Evolutionary conservation across 768 basidiomycete genomes (phyloP).

Genomic region (button mushroom (Agaricus bisporus)): DNA sequence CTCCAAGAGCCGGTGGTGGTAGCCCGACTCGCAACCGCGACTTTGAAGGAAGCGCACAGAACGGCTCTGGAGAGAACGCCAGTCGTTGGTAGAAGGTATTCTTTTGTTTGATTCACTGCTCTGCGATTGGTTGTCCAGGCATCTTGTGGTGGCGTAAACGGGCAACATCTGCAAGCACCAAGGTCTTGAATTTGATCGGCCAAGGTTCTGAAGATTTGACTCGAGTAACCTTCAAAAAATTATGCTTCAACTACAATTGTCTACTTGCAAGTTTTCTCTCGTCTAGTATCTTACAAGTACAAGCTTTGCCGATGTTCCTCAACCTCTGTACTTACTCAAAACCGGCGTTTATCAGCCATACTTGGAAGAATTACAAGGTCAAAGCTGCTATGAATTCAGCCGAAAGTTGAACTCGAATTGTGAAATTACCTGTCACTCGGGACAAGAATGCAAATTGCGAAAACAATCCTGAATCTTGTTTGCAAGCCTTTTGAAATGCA

Average conservation of each 20-base stretch:
- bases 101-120: conserved; percentile 15
- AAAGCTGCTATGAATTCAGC: conserved; percentile 3
- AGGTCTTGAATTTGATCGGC: conserved; percentile 5
- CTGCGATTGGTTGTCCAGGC: conserved; percentile 13
- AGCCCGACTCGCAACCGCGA: conserved; percentile 30
- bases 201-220: conserved; percentile 2
- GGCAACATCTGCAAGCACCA: conserved; percentile 10
- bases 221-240: conserved; percentile 11
- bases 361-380: not conserved
- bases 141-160: conserved; percentile 6
- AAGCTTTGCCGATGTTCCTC: conserved; percentile 11
- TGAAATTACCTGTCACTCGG: not conserved
- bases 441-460: not conserved
- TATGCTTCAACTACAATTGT: conserved; percentile 13
- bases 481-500: not conserved
- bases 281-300: conserved; percentile 13
- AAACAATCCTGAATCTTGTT: too few relatives aligned
- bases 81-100: conserved; percentile 55
- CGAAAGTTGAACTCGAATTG: conserved; percentile 1
- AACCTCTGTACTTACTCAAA: conserved; percentile 10
- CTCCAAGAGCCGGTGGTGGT: conserved; percentile 66
- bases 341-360: conserved; percentile 9
- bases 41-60: conserved; percentile 19
- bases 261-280: conserved; percentile 12
- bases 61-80: conserved; percentile 26